Evolutionary conservation across 495 filamentous ascomycete species (phyloP), one percentile per base, ranked within the genome.

Genomic region (Lepraria neglecta): DNA sequence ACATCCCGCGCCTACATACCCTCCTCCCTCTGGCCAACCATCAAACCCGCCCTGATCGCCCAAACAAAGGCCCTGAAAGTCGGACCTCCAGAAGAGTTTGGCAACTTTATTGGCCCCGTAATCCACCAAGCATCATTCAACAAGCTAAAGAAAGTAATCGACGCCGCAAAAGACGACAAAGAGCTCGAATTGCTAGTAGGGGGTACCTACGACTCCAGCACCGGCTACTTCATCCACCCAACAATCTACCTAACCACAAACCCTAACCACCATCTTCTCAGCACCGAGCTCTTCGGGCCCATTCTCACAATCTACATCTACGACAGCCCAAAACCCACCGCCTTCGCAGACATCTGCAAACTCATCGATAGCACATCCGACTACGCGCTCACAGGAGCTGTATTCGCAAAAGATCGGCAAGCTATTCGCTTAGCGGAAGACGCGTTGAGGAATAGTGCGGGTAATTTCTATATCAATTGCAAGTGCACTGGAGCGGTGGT

Each of bases 401-500:
- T 95, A 35, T 95, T 94, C 69, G 88, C 89, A 3, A 69, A 76
- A 33, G 87, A 92, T 70, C 80, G 88, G 17, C 65, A 70, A 19
- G 87, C 81, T 1, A 78, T 92, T 56, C 81, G 86, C 11, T 69
- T 82, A 56, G 89, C 89, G 3, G 87, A 92, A 72, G 81, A 92
- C 65, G 78, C 77, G 44, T 80, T 95, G 58, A 81, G 86, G 59
- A 86, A 91, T 69, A 80, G 87, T 11, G 87, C 89, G 12, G 90
- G 90, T 7, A 95, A 94, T 71, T 92, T 94, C 72, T 95, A 94
- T 70, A 84, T 95, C 76, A 96, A 96, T 77, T 89, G 87, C 78
- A 95, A 96, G 82, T 87, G 85, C 72, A 96, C 91, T 3, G 91
- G 90, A 53, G 91, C 91, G 10, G 90, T 96, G 43, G 90, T 95